Percentiles rank a stretch among this genome's conserved stretches.
Evolutionary conservation across 441 rosid genomes (phyloP).

Genomic region (Arabidopsis hybrid): DNA sequence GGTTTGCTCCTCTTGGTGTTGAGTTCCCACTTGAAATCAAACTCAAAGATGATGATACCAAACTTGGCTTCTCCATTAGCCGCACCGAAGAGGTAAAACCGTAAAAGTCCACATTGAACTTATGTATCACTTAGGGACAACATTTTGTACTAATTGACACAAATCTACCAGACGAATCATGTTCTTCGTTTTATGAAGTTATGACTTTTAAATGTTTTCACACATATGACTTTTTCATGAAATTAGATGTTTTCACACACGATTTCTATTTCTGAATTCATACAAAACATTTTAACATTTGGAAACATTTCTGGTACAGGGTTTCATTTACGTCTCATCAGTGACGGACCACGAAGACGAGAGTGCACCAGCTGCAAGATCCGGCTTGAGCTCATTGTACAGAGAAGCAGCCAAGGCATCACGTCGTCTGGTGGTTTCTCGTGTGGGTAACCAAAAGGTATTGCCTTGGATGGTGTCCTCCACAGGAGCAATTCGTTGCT

Average conservation of each 20-base stretch:
- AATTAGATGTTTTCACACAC: not conserved
- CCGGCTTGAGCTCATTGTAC: conserved; percentile 72
- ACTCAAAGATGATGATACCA: conserved; percentile 73
- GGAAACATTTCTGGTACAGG: conserved; percentile 51
- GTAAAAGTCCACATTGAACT: not conserved
- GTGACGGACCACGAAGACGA: conserved; percentile 70
- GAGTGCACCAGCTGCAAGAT: conserved; percentile 73
- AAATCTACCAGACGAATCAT: not conserved
- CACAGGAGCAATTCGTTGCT: conserved; percentile 88
- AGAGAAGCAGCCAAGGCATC: conserved; percentile 66
- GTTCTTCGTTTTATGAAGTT: not conserved
- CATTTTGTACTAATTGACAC: not conserved
- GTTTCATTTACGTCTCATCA: conserved; percentile 89
- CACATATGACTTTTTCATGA: not conserved
- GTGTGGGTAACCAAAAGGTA: conserved; percentile 84
- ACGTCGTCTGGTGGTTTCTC: conserved; percentile 71
- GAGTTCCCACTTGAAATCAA: conserved; percentile 75
- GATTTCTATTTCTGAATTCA: no score
- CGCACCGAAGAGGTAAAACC: conserved; percentile 86
- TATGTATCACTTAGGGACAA: not conserved
- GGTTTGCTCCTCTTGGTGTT: conserved; percentile 83
- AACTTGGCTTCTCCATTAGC: conserved; percentile 96
- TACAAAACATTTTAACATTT: no score
- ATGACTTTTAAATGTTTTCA: conserved; percentile 2
- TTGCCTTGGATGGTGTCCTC: conserved; percentile 98